Evolutionary conservation across 768 basidiomycete genomes (phyloP), one percentile per base, ranked within the genome.

Genomic region (Mycena filopes): DNA sequence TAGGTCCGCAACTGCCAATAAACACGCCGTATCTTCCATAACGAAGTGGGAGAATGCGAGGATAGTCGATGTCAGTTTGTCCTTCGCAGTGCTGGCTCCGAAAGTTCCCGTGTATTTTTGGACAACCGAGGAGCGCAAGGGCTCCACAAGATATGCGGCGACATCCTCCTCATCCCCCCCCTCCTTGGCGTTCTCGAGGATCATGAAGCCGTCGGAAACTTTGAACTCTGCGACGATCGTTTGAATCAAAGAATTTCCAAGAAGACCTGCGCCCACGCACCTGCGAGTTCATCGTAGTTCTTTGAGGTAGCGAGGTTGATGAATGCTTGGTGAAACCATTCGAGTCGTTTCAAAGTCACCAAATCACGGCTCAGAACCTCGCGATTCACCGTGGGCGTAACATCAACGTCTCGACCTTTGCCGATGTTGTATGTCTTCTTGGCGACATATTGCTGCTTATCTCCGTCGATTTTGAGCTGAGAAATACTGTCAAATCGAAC

Each of bases 31-130:
- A 23, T 60, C 48, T 4, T 60, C 5, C 48, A 60, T 50, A 2
- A 49, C 20, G n/a, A 28, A 60, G 18, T 60, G 58, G 23, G 29
- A 29, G 12, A 60, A 60, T 2, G 58, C 48, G 23, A 60, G 15
- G 4, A 60, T 42, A 0, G 58, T 60, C 4, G 26, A 41, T 0
- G 58, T 49, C 6, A 60, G 58, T 18, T 60, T 48, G 48, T 60
- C 58, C 11, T 47, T 49, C 11, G 18, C 47, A 1, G 1, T 16
- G 12, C 47, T 50, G 1, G 58, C 21, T 10, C 58, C 48, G 16
- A 60, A 60, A 4, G 58, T 60, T 21, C 47, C 58, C 1, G 58
- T 50, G n/a, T 40, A 60, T n/a, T 60, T 60, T 15, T 36, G 25
- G 26, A 60, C 58, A 2, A 60, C 58, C 2, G 58, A 60, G 11